phyloP scores from a whole-genome alignment of 1,284 basidiomycete genomes.

The Tylopilus sp. region DNA sequence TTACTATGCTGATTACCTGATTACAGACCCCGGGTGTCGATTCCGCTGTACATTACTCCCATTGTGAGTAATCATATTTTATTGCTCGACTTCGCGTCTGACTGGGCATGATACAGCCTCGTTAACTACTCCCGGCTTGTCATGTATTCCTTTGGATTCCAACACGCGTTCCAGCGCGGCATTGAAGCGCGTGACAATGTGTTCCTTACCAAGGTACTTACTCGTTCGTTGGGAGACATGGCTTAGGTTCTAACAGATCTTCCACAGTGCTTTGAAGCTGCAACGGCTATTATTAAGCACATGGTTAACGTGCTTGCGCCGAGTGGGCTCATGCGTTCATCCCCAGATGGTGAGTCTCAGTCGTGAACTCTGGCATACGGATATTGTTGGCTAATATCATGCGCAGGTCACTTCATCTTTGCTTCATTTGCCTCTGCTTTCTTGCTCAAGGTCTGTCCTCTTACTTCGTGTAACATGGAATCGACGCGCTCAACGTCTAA shows the following conservation, averaged over 20 bases:
- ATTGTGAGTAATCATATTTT: slow-evolving; percentile 59
- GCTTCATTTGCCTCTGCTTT: slow-evolving; percentile 86
- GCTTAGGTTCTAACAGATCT: neutral
- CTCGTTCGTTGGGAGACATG: slow-evolving; percentile 10
- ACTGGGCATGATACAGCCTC: slow-evolving; percentile 54
- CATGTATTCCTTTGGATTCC: slow-evolving; percentile 86
- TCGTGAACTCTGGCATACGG: too few species aligned
- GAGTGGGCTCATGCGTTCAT: slow-evolving; percentile 79
- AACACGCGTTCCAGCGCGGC: slow-evolving; percentile 77
- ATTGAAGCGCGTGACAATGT: slow-evolving; percentile 66
- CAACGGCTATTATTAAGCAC: slow-evolving; percentile 68
- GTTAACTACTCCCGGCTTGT: slow-evolving; percentile 80
- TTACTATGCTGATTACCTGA: slow-evolving; percentile 6
- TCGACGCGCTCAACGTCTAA: slow-evolving; percentile 2
- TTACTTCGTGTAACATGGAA: neutral
- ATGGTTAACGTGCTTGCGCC: slow-evolving; percentile 72
- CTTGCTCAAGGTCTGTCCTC: slow-evolving; percentile 70
- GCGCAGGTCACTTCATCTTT: slow-evolving; percentile 78
- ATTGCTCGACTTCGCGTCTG: neutral
- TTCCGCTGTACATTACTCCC: slow-evolving; percentile 76
- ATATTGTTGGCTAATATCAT: slow-evolving; percentile 3
- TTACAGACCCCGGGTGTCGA: slow-evolving; percentile 60
- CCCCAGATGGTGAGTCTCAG: slow-evolving; percentile 69
- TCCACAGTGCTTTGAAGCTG: slow-evolving; percentile 67
- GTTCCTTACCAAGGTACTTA: slow-evolving; percentile 68